These are phyloP conservation scores for Fraxinus baroniana DNA, from an alignment of 305 asterid genomes.

Conservation along the genomic window DNA sequence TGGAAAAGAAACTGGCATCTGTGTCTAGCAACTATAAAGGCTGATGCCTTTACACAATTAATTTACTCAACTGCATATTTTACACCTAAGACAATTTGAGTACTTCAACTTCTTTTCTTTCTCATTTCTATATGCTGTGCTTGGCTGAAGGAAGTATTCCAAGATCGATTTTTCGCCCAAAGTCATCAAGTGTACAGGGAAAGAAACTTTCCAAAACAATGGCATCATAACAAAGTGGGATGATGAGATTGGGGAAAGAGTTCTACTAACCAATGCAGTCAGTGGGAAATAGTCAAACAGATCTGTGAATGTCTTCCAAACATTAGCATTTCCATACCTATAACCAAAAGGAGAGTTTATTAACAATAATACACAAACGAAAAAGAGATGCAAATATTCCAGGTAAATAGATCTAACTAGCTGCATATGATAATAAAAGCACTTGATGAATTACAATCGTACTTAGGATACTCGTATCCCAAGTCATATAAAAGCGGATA, in stretches of 20 bases:
- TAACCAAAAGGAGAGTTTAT: slow-evolving; percentile 12
- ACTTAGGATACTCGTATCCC: background rate
- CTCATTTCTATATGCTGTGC: slow-evolving; percentile 3
- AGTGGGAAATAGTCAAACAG: slow-evolving; percentile 75
- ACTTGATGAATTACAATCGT: background rate
- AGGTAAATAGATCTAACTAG: background rate
- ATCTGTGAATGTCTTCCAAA: slow-evolving; percentile 80
- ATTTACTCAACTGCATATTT: background rate
- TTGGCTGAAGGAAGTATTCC: background rate
- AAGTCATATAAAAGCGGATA: background rate
- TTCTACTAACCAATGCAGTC: slow-evolving; percentile 60
- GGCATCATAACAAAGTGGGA: background rate
- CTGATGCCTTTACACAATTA: background rate
- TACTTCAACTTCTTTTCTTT: background rate
- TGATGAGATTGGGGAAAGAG: slow-evolving; percentile 18
- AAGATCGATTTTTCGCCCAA: background rate
- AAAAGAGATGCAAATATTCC: slow-evolving; percentile 15
- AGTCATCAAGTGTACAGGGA: background rate
- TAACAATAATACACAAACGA: background rate
- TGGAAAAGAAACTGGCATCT: background rate
- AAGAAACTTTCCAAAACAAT: background rate
- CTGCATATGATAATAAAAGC: background rate
- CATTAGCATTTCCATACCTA: slow-evolving; percentile 76
- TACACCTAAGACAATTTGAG: background rate
- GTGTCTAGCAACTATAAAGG: background rate